Evolutionary conservation across 2,329 filamentous ascomycete genomes (phyloP), one percentile per base, ranked within the genome.

Genomic region (Emergomyces africanus): DNA sequence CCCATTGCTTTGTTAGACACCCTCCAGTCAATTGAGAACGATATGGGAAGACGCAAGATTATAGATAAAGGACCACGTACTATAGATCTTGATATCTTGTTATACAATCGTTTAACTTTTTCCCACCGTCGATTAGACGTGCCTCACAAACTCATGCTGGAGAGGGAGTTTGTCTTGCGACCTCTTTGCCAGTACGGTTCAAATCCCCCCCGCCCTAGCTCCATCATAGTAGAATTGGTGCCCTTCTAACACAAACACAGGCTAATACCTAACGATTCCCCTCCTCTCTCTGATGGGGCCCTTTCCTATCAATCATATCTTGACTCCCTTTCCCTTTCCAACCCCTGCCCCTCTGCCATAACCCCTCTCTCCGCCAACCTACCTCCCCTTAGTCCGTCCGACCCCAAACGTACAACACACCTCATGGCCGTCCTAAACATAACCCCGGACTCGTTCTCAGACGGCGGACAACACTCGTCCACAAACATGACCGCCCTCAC

Each of bases 371-470:
- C 71, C 8, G 62, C 68, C 23, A 56, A 60, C 28, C 66, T 80
- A 42, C 72, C 78, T 12, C 77, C 83, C 0, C 74, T 94, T 44
- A 81, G 82, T 56, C 79, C 88, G 20, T 74, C 79, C 6, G 77
- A 79, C 61, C 71, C 76, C 0, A 69, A 68, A 51, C 81, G 85
- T 54, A 78, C 76, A 57, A 96, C 92, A 0, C 83, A 84, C 51
- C 75, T 96, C 65, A 99, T 99, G 94, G 89, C 88, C 58, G 95
- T 99, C 63, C 79, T 97, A 51, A 99, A 99, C 73, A 77, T 95
- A 57, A 97, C 94, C 0, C 92, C 92, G 0, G 92, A 99, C 74
- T 97, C 92, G 10, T 99, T 99, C 77, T 97, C 92, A 0, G 91
- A 97, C 69, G 92, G 90, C 57, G 90, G 90, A 9, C 68, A 78